Conservation (phyloP, 176 grass and related monocot species). For the Eragrostis nindensis region DNA sequence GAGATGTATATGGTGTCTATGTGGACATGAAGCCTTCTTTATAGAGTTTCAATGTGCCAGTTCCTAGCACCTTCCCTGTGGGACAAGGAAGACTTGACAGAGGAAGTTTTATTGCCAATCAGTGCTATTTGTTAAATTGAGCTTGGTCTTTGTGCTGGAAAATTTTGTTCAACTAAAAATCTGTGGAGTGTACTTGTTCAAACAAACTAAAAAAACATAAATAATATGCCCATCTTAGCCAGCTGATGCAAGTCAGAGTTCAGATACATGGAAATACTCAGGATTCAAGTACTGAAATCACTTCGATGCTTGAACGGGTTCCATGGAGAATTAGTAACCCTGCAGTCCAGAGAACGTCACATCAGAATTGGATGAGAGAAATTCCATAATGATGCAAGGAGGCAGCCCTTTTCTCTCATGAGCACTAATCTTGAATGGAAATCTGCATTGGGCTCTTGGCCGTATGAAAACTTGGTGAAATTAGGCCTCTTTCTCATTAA, state of each 20-base stretch:
- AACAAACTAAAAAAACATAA: constrained; percentile 3
- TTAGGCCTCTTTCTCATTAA: constrained; percentile 33
- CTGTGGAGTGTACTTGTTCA: not conserved
- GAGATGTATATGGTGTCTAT: constrained; percentile 21
- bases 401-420: not conserved
- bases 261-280: constrained; percentile 28
- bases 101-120: constrained; percentile 31
- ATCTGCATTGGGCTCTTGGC: constrained; percentile 25
- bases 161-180: not conserved
- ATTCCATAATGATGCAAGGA: constrained; percentile 16
- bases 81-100: constrained; percentile 19
- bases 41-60: constrained; percentile 37
- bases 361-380: constrained; percentile 31
- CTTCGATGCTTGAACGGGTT: not conserved
- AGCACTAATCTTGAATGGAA: constrained; percentile 36
- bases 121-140: constrained; percentile 8
- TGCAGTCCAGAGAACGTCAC: constrained; percentile 8
- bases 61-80: constrained; percentile 28
- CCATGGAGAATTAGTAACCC: not conserved
- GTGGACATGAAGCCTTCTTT: constrained; percentile 42
- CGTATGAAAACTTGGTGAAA: not conserved
- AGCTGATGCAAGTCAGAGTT: not conserved
- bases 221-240: not conserved
- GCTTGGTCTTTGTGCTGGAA: not conserved
- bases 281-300: constrained; percentile 7